A percentile compares a stretch with the other conserved stretches of the same genome.
These are phyloP conservation scores for Haplographium delicatum DNA, from an alignment of 495 filamentous ascomycete species.

Conservation along the genomic window DNA sequence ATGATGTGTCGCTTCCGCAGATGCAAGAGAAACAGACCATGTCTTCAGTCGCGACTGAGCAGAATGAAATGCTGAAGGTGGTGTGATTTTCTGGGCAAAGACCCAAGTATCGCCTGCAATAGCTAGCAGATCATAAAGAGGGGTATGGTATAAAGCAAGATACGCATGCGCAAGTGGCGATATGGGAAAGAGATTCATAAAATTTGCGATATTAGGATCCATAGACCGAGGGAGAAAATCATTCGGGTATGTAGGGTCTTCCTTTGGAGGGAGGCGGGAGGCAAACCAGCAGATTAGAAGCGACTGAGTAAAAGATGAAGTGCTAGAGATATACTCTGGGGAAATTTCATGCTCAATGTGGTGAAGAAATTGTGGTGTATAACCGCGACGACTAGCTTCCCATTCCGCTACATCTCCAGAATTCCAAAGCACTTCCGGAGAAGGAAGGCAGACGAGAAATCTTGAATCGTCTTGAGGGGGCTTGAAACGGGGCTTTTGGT, in stretches of 20 bases:
- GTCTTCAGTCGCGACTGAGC: constrained; percentile 17
- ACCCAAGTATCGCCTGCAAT: constrained; percentile 27
- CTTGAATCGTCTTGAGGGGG: neutral
- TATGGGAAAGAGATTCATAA: constrained; percentile 11
- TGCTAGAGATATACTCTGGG: neutral
- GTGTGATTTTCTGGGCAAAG: constrained; percentile 21
- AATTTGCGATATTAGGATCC: constrained; percentile 6
- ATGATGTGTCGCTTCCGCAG: constrained; percentile 21
- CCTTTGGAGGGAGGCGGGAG: constrained; percentile 12
- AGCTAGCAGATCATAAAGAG: constrained; percentile 24
- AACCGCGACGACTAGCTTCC: constrained; percentile 2
- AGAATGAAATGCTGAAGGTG: constrained; percentile 19
- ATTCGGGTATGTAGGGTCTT: constrained; percentile 8
- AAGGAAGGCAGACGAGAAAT: constrained; percentile 13
- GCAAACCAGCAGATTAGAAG: constrained; percentile 20
- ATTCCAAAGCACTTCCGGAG: constrained; percentile 21
- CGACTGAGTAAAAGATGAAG: constrained; percentile 13
- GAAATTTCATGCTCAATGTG: constrained; percentile 8
- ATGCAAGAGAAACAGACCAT: constrained; percentile 18
- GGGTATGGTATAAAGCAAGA: constrained; percentile 24
- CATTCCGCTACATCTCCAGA: constrained; percentile 21
- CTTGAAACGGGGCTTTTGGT: constrained; percentile 37
- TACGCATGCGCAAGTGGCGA: constrained; percentile 17
- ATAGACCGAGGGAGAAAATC: constrained; percentile 6
- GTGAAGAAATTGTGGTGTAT: constrained; percentile 4